Base-by-base conservation (phyloP, 148 eudicot species). In the Amaranthus cruentus region DNA sequence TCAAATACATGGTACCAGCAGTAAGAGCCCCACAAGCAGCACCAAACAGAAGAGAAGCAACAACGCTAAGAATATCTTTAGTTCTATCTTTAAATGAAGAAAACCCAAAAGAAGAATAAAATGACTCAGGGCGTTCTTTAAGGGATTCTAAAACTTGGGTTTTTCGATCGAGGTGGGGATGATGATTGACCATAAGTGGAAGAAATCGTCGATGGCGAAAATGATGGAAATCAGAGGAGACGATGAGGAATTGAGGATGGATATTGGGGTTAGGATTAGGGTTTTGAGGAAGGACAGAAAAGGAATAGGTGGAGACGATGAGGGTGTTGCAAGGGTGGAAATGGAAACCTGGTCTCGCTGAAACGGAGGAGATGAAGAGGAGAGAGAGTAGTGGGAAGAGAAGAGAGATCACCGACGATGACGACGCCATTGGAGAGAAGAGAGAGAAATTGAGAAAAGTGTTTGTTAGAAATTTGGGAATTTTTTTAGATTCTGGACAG, bases 1-100 rank as follows among this genome's bases (percentile, higher is more conserved):
- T 52, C 66, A 88, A 51, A 75, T 84, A 90, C 84, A 92, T 81
- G 4, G 86, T 83, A 2, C 85, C 91, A 11, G 90, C 98, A 57
- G 93, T 86, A 53, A 92, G 85, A 8, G 88, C 93, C 9, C 98
- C 98, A 55, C 93, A 92, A 9, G 93, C 96, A 49, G 93, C 90
- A 4, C 98, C 98, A 21, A 92, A 86, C 2, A 90, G 83, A 44
- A 92, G 82, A 1, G 96, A 87, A 0, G 88, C 91, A 3, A 88
- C 88, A 4, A 89, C 88, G 77, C 87, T 84, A 38, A 92, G 84
- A 43, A 90, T 85, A 12, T 92, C 98, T 76, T 75, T 81, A 11
- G 90, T 80, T 6, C 91, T 81, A 7, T 88, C 88, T 57, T 76
- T 81, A 15, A 90, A 68, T 46, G 96, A 83, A 50, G 74, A 77